Percentiles rank a stretch among this genome's conserved stretches.
Conservation (phyloP, 768 basidiomycete species). For the Lactarius quietus region DNA sequence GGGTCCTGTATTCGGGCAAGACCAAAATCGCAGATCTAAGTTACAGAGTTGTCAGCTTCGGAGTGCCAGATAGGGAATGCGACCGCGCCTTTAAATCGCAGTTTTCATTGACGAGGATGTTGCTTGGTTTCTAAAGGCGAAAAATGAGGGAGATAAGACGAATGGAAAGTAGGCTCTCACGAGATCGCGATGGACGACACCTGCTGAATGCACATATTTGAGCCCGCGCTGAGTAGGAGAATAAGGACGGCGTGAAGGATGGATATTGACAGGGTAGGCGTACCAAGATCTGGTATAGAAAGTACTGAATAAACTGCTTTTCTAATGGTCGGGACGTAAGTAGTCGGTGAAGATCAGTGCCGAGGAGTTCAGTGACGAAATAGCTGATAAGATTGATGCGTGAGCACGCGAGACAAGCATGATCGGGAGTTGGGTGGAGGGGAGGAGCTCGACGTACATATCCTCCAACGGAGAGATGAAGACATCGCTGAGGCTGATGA, state of each 20-base stretch:
- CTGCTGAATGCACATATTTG: conserved; percentile 99
- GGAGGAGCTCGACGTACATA: conserved; percentile 75
- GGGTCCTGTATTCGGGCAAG: conserved; percentile 98
- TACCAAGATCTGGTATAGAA: conserved; percentile 97
- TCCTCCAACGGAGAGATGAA: conserved; percentile 99
- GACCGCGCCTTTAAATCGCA: conserved; percentile 87
- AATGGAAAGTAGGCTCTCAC: conserved; percentile 41
- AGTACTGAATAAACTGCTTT: conserved; percentile 99
- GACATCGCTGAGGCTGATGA: conserved; percentile 97
- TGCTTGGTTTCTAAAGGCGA: conserved; percentile 83
- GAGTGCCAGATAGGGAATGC: conserved; percentile 15
- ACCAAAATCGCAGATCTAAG: conserved; percentile 96
- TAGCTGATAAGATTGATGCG: conserved; percentile 52
- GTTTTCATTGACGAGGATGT: conserved; percentile 99
- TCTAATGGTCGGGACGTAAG: conserved; percentile 95
- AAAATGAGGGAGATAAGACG: conserved; percentile 7
- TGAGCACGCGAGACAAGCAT: not conserved
- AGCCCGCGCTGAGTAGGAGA: conserved; percentile 72
- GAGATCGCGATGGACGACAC: conserved; percentile 96
- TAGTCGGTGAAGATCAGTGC: conserved; percentile 96
- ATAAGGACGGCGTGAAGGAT: conserved; percentile 7
- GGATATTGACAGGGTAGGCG: conserved; percentile 30
- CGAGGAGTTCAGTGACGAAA: conserved; percentile 97
- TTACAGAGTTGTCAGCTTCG: conserved; percentile 8
- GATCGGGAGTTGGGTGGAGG: not conserved